phyloP scores from a whole-genome alignment of 768 basidiomycete species.

The Cystoderma amianthinum region DNA sequence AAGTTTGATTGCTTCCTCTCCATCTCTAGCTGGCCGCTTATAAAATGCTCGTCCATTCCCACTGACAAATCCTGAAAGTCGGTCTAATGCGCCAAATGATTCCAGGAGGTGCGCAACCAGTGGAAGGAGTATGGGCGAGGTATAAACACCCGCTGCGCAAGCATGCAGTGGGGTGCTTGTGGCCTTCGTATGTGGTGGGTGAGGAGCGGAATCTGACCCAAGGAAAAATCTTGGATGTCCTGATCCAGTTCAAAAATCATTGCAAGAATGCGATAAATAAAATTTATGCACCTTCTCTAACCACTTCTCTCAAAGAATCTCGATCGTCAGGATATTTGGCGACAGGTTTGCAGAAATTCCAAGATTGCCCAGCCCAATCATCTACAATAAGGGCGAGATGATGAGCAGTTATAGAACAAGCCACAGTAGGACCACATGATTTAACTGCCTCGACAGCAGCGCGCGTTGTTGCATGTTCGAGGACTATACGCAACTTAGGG shows the following conservation, averaged over 20 bases:
- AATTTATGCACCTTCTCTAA: constrained; percentile 54
- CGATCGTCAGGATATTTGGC: constrained; percentile 95
- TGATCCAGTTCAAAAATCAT: constrained; percentile 12
- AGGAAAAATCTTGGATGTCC: constrained; percentile 96
- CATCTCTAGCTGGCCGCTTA: constrained; percentile 21
- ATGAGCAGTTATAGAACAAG: constrained; percentile 95
- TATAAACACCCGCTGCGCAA: constrained; percentile 96
- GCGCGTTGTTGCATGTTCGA: constrained; percentile 94
- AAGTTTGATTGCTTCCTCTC: constrained; percentile 33
- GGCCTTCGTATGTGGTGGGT: constrained; percentile 64
- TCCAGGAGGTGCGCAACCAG: constrained; percentile 85
- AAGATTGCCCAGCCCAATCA: constrained; percentile 93
- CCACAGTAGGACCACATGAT: constrained; percentile 73
- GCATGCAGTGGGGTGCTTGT: constrained; percentile 60
- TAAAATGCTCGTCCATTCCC: constrained; percentile 80
- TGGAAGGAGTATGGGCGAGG: constrained; percentile 86
- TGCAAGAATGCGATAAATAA: background rate
- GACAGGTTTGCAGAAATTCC: constrained; percentile 96
- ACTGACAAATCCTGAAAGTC: constrained; percentile 76
- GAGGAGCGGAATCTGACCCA: constrained; percentile 95
- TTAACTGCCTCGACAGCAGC: constrained; percentile 87
- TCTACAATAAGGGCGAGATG: constrained; percentile 93
- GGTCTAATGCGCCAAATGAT: constrained; percentile 80
- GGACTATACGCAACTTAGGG: constrained; percentile 87
- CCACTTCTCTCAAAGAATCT: constrained; percentile 68